phyloP scores from a whole-genome alignment of 1,139 yeast species.

The Maudiozyma humilis region DNA sequence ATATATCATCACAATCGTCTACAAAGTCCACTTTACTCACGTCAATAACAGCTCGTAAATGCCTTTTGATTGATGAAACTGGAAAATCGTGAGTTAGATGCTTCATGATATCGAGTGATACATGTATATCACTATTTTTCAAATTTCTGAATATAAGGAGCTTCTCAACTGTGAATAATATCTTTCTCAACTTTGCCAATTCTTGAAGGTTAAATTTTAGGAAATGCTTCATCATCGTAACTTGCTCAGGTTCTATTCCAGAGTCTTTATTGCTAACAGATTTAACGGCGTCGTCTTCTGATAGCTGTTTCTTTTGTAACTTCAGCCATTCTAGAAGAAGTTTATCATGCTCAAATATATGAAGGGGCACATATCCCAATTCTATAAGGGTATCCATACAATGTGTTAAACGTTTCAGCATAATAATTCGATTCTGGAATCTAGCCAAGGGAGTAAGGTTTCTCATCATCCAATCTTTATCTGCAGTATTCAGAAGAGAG shows the following conservation, averaged over 20 bases:
- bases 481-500: conserved; percentile 1
- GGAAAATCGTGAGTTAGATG: conserved; percentile 1
- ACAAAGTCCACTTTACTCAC: conserved; percentile 3
- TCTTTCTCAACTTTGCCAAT: conserved; percentile 32
- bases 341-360: conserved; percentile 8
- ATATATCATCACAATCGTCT: conserved; percentile 3
- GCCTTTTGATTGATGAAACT: conserved; percentile 2
- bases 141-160: conserved; percentile 4
- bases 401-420: conserved; percentile 14
- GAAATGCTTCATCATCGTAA: conserved; percentile 49
- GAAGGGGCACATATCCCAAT: conserved; percentile 3
- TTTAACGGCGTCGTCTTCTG: background rate
- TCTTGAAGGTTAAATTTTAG: conserved; percentile 47
- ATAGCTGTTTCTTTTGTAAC: too few relatives aligned
- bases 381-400: conserved; percentile 15
- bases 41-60: background rate
- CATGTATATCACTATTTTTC: conserved; percentile 5
- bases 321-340: conserved; percentile 15
- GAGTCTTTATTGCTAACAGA: conserved; percentile 6
- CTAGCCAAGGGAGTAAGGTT: conserved; percentile 2
- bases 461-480: conserved; percentile 5
- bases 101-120: conserved; percentile 8
- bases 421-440: conserved; percentile 5
- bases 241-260: conserved; percentile 35
- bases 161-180: conserved; percentile 3